phyloP scores from a whole-genome alignment of 1,284 basidiomycete genomes.

The Austroboletus olivaceoglutinosus region DNA sequence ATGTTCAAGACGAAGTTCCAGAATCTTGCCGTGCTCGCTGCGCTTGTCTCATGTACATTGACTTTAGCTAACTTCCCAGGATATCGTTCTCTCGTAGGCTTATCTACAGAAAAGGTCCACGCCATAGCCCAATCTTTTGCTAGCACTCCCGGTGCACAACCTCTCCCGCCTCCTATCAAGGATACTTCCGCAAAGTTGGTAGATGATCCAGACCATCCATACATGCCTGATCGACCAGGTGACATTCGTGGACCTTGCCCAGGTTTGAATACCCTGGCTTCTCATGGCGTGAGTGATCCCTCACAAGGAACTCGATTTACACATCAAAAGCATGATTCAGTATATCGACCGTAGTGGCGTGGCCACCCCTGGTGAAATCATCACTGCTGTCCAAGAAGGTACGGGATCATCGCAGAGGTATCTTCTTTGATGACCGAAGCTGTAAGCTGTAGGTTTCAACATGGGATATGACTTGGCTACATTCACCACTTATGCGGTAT shows the following conservation, averaged over 20 bases:
- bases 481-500: constrained; percentile 25
- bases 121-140: constrained; percentile 14
- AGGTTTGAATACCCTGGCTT: constrained; percentile 47
- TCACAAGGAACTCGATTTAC: not conserved
- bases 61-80: constrained; percentile 18
- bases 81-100: constrained; percentile 22
- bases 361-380: constrained; percentile 25
- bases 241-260: constrained; percentile 47
- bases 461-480: constrained; percentile 25
- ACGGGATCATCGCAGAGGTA: not conserved
- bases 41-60: constrained; percentile 12
- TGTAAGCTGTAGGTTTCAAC: constrained; percentile 20
- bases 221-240: constrained; percentile 11
- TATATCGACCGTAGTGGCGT: constrained; percentile 24
- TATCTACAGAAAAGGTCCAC: constrained; percentile 14
- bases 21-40: constrained; percentile 2
- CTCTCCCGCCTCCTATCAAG: constrained; percentile 20
- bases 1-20: constrained; percentile 12
- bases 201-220: constrained; percentile 24
- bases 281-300: constrained; percentile 35
- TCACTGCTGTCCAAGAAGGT: constrained; percentile 27
- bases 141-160: constrained; percentile 25
- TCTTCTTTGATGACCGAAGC: not conserved
- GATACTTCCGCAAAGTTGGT: constrained; percentile 30
- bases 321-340: constrained; percentile 1